Evolutionary conservation across 2,329 filamentous ascomycete genomes (phyloP).

Genomic region (Beauveria varroae): DNA sequence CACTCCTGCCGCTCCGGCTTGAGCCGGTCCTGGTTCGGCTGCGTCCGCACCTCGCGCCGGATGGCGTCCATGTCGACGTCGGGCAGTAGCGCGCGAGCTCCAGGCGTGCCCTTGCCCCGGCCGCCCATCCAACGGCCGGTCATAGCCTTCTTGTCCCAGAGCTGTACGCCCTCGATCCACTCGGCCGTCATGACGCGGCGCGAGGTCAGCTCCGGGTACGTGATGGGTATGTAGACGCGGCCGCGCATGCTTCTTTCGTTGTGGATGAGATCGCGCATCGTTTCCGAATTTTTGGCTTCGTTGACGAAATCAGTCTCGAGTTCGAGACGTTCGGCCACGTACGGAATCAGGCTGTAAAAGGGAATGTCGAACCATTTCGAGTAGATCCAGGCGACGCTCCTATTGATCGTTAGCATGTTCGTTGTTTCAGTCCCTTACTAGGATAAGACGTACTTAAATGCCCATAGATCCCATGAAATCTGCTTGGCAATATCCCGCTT

Average conservation of each 20-base stretch:
- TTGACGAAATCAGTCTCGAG: slow-evolving; percentile 93
- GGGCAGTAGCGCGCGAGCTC: slow-evolving; percentile 59
- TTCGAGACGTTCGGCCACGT: slow-evolving; percentile 83
- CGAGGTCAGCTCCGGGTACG: slow-evolving; percentile 76
- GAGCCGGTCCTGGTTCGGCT: slow-evolving; percentile 50
- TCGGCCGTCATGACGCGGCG: slow-evolving; percentile 86
- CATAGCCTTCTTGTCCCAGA: slow-evolving; percentile 87
- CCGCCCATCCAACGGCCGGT: slow-evolving; percentile 72
- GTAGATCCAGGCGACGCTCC: slow-evolving; percentile 74
- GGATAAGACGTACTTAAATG: slow-evolving; percentile 64
- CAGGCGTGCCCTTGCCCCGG: slow-evolving; percentile 67
- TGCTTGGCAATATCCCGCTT: slow-evolving; percentile 90
- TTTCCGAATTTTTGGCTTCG: slow-evolving; percentile 80
- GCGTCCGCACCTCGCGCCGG: slow-evolving; percentile 39
- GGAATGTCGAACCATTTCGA: slow-evolving; percentile 89
- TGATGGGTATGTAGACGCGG: slow-evolving; percentile 79
- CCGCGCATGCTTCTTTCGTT: slow-evolving; percentile 68
- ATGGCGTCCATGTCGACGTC: slow-evolving; percentile 39
- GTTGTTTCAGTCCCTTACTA: not conserved
- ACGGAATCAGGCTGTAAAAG: slow-evolving; percentile 82
- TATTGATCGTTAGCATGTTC: slow-evolving; percentile 24
- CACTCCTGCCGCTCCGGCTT: slow-evolving; percentile 78
- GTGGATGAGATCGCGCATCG: slow-evolving; percentile 71
- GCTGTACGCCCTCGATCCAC: slow-evolving; percentile 90
- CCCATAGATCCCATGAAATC: slow-evolving; percentile 91